Conservation (phyloP, 2,329 filamentous ascomycete genomes). For the Talaromyces marneffei region DNA sequence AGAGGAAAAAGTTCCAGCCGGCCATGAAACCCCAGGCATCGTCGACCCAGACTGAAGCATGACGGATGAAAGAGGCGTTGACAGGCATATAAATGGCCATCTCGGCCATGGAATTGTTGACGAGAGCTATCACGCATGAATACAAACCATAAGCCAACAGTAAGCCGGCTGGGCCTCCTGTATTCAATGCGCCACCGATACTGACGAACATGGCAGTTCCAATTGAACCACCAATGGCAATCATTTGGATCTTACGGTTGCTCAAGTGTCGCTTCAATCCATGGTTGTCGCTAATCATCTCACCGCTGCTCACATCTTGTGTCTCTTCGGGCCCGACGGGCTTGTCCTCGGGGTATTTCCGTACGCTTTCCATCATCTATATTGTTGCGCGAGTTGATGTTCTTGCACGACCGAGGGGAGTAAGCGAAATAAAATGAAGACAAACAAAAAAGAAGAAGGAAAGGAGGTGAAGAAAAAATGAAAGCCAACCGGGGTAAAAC, state of each 20-base stretch:
- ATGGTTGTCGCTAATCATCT: slow-evolving; percentile 12
- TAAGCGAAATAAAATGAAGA: too few species aligned
- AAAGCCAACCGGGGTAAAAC: not conserved
- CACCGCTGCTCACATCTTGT: slow-evolving; percentile 11
- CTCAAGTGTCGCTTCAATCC: slow-evolving; percentile 15
- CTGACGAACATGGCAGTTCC: slow-evolving; percentile 36
- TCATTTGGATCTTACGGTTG: slow-evolving; percentile 14
- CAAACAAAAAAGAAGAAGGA: not conserved
- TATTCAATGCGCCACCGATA: slow-evolving; percentile 33
- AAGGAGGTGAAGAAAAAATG: not conserved
- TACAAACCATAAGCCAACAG: slow-evolving; percentile 30
- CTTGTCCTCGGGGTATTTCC: slow-evolving; percentile 5
- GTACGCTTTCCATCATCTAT: not conserved
- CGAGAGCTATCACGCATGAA: slow-evolving; percentile 29
- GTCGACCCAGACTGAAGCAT: slow-evolving; percentile 72
- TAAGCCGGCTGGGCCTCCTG: slow-evolving; percentile 35
- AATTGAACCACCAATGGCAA: slow-evolving; percentile 39
- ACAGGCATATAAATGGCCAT: slow-evolving; percentile 81
- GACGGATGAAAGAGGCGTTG: slow-evolving; percentile 73
- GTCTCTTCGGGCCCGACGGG: not conserved
- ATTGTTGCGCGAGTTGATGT: not conserved
- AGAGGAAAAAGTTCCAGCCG: slow-evolving; percentile 50
- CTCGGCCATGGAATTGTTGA: slow-evolving; percentile 57
- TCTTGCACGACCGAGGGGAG: not conserved
- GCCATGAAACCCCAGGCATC: slow-evolving; percentile 75